Evolutionary conservation across 1,284 basidiomycete genomes (phyloP), one percentile per base, ranked within the genome.

Genomic region (Phellopilus nigrolimitatus): DNA sequence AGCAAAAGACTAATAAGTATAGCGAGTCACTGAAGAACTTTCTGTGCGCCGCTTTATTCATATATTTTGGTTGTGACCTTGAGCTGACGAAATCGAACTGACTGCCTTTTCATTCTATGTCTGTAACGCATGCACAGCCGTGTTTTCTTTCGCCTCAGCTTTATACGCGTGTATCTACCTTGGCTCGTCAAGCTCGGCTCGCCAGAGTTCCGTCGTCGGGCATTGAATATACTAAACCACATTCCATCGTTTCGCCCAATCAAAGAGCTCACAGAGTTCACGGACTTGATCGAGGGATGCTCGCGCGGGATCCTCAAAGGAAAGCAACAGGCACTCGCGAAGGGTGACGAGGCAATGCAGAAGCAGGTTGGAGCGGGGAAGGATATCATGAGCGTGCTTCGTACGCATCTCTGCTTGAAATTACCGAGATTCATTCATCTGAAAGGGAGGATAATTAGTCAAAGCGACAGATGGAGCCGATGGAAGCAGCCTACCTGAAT

Each of bases 401-500:
- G n/a, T n/a, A n/a, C n/a, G n/a, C n/a, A n/a, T n/a, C n/a, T n/a
- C n/a, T 57, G 5, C 41, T 63, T 9, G 49, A 53, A 30, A 45
- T 53, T n/a, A 60, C 57, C 8, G 59, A 64, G 56, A 54, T 43
- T 56, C 57, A n/a, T 54, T 59, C 33, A 55, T 60, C 19, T 61
- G 59, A 31, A 59, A 61, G 50, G 64, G 64, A 4, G n/a, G n/a
- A 57, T 60, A 39, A 66, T 77, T 44, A 76, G 72, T 51, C 66
- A 72, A 44, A 57, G 77, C n/a, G n/a, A 12, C 62, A 73, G 72
- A 56, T 15, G 69, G n/a, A 38, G 5, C 27, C 21, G n/a, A 39
- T 9, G 53, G 22, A 10, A 44, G 12, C 21, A 43, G 4, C 7
- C 27, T 31, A 25, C 30, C 22, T 17, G 28, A 22, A 5, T 44